Evolutionary conservation across 1,139 yeast species (phyloP), one percentile per base, ranked within the genome.

Genomic region (Debaryomyces psychrophilus): DNA sequence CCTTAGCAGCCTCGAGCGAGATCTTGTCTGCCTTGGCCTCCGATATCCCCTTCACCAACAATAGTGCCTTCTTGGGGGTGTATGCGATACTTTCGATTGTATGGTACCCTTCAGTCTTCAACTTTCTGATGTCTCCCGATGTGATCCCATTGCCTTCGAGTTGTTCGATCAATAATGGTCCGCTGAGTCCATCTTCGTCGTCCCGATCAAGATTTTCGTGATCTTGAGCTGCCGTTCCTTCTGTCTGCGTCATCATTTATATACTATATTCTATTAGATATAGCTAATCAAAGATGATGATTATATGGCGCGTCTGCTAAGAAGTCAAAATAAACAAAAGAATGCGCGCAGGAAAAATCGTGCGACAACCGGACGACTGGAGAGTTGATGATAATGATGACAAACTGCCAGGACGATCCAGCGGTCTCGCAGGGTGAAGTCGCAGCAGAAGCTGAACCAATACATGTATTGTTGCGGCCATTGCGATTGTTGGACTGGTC

Each of bases 1-100:
- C 71, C 56, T 87, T 84, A 31, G 95, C 81, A 0, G 98, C 97
- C 58, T 89, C 97, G 35, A 76, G 76, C 44, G 90, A 71, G 45
- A 93, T 72, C 58, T 84, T 83, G 58, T 90, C 98, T 0, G 98
- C 98, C 64, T 95, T 95, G 44, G 95, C 93, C 62, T 95, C 99
- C 22, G 96, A 87, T 36, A 93, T 90, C 38, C 99, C 99, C 63
- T 90, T 90, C 41, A 95, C 88, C 5, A 79, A 77, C 42, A 88
- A 70, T 41, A 93, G 73, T 8, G 81, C 83, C 56, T 95, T 84
- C 59, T 87, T 87, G 15, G 98, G 76, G 5, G 95, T 90, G 60
- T 90, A 90, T 2, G 99, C 98, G 49, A 93, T 83, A 38, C 95
- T 81, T 64, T 92, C 97, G 9, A 87, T 95, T 1, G 99, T 93